A percentile compares a stretch with the other conserved stretches of the same genome.
These are phyloP conservation scores for Podospora conica DNA, from an alignment of 495 filamentous ascomycete genomes.

Conservation along the genomic window DNA sequence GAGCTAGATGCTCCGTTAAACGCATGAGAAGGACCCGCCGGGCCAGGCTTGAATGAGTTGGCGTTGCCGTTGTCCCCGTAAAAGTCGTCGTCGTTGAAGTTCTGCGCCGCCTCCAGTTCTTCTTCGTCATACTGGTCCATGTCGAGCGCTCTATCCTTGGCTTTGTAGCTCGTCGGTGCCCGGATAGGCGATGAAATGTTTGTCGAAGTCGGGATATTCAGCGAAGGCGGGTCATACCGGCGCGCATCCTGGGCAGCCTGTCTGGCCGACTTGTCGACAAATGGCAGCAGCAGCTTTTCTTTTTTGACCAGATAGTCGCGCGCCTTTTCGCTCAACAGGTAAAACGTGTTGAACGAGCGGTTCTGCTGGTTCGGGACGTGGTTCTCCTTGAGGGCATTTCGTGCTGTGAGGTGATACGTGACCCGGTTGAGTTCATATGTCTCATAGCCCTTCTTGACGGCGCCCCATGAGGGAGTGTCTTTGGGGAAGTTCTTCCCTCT, in stretches of 20 bases:
- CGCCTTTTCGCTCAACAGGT: background rate
- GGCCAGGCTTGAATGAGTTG: constrained; percentile 55
- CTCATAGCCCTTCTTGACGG: constrained; percentile 37
- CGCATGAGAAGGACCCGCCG: constrained; percentile 17
- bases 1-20: constrained; percentile 34
- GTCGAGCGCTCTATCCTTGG: constrained; percentile 42
- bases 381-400: constrained; percentile 45
- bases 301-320: background rate
- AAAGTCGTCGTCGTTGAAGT: constrained; percentile 42
- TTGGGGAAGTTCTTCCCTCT: constrained; percentile 35
- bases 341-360: background rate
- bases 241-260: constrained; percentile 25
- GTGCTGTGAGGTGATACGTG: constrained; percentile 37
- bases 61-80: constrained; percentile 42
- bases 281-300: background rate
- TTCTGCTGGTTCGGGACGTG: background rate
- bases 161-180: constrained; percentile 25
- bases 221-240: constrained; percentile 56
- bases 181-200: constrained; percentile 77
- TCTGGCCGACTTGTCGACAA: background rate
- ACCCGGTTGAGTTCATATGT: constrained; percentile 45
- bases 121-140: constrained; percentile 21
- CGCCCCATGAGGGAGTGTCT: constrained; percentile 22
- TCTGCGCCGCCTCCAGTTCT: constrained; percentile 37
- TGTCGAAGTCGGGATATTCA: constrained; percentile 50